phyloP scores from a whole-genome alignment of 176 grass and related monocot genomes.

The Thinopyrum elongatum region DNA sequence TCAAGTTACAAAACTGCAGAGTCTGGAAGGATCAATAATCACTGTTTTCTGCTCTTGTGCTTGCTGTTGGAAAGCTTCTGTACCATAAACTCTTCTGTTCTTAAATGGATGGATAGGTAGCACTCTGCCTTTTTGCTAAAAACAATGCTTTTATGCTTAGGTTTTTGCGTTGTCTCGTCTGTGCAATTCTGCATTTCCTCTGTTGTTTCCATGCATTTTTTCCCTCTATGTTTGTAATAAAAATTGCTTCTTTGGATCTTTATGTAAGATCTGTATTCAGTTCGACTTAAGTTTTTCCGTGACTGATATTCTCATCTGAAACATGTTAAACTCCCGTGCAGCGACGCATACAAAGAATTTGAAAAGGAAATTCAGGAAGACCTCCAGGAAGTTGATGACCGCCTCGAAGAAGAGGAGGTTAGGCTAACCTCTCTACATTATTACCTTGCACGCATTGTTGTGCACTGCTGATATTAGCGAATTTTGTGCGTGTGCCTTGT shows the following conservation, averaged over 20 bases:
- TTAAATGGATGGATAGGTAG: not conserved
- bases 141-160: not conserved
- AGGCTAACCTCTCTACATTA: constrained; percentile 15
- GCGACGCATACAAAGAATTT: constrained; percentile 95
- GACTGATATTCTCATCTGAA: not conserved
- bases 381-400: constrained; percentile 71
- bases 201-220: not conserved
- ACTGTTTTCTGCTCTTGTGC: not conserved
- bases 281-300: not conserved
- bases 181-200: too few relatives aligned
- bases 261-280: not conserved
- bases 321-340: constrained; percentile 26
- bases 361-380: constrained; percentile 96
- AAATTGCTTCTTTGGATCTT: not conserved
- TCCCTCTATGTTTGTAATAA: not conserved
- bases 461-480: constrained; percentile 17
- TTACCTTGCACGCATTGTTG: not conserved
- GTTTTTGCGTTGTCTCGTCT: not conserved
- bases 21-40: not conserved
- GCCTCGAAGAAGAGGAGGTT: constrained; percentile 93
- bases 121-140: not conserved
- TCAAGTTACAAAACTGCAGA: not conserved
- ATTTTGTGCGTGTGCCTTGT: constrained; percentile 16
- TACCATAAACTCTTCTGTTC: too few relatives aligned
- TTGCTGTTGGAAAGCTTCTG: too few relatives aligned